Base-by-base conservation (phyloP, 352 stramenopile genomes). In the Globisporangium perplexum region DNA sequence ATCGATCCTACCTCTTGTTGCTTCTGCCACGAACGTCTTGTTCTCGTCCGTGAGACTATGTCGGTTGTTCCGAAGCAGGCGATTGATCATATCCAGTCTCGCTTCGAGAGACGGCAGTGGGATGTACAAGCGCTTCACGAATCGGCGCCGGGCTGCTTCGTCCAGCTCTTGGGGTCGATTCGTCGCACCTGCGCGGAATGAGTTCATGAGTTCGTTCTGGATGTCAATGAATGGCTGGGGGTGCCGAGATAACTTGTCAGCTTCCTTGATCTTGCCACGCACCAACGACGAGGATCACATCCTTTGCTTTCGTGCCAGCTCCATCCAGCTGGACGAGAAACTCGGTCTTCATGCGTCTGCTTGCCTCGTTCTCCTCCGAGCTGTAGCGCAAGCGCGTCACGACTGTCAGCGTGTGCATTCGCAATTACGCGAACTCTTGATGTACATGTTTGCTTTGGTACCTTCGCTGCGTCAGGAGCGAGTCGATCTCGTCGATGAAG, bases 401-500 rank as follows among this genome's bases (percentile, higher is more conserved):
- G 36, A 11, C 11, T 42, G 7, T 50, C 18, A 52, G n/a, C 14
- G 18, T 47, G 28, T n/a, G 50, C 26, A 48, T 20, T 17, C 24
- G 12, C 31, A 12, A 14, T n/a, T n/a, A n/a, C n/a, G n/a, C n/a
- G n/a, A n/a, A n/a, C n/a, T n/a, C n/a, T n/a, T n/a, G n/a, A n/a
- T n/a, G n/a, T n/a, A n/a, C n/a, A n/a, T n/a, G n/a, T n/a, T n/a
- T n/a, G n/a, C n/a, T n/a, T n/a, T 35, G 26, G 12, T 18, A 88
- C 71, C 89, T 98, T 62, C 97, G 72, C 71, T 98, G 87, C 1
- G 90, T 98, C 30, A 99, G 75, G 20, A 99, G 73, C 3, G 96
- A 99, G 73, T 99, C 98, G 58, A 99, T 98, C 74, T 99, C 97
- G 67, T 99, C 97, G 47, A 99, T 98, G 63, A 99, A 99, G 46